Evolutionary conservation across 805 yeast genomes (phyloP).

Genomic region (Groenewaldozyma salmanticensis): DNA sequence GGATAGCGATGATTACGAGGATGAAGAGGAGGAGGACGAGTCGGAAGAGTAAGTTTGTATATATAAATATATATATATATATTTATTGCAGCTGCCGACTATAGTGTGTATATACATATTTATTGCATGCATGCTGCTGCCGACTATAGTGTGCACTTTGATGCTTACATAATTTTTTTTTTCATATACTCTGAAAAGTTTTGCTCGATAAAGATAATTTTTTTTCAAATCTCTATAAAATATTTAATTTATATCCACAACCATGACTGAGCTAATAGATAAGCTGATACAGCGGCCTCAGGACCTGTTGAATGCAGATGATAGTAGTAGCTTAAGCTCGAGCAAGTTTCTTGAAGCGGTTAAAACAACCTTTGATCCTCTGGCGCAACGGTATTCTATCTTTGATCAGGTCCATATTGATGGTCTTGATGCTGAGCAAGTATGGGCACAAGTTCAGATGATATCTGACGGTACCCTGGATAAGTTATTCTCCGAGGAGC

Average conservation of each 20-base stretch:
- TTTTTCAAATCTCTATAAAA: not conserved
- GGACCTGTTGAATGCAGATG: constrained; percentile 20
- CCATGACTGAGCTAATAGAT: constrained; percentile 6
- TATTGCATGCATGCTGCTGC: too few relatives aligned
- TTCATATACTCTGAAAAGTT: too few relatives aligned
- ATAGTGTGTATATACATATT: too few relatives aligned
- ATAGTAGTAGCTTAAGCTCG: constrained; percentile 6
- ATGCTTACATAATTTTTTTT: too few relatives aligned
- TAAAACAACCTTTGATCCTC: constrained; percentile 49
- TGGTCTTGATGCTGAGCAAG: constrained; percentile 83
- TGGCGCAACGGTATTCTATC: constrained; percentile 44
- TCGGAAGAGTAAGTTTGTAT: too few relatives aligned
- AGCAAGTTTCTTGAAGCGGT: constrained; percentile 22
- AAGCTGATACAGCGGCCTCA: constrained; percentile 17
- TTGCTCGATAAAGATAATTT: too few relatives aligned
- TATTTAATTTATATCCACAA: not conserved
- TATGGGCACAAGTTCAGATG: constrained; percentile 87
- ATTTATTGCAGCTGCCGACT: too few relatives aligned
- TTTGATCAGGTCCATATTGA: constrained; percentile 75
- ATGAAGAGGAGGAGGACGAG: constrained; percentile 8
- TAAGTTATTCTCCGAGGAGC: constrained; percentile 43
- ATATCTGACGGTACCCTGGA: constrained; percentile 72
- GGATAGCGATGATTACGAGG: constrained; percentile 3
- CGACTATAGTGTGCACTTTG: too few relatives aligned
- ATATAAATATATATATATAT: too few relatives aligned